phyloP scores from a whole-genome alignment of 2,329 filamentous ascomycete genomes.

The Beauveria varroae region DNA sequence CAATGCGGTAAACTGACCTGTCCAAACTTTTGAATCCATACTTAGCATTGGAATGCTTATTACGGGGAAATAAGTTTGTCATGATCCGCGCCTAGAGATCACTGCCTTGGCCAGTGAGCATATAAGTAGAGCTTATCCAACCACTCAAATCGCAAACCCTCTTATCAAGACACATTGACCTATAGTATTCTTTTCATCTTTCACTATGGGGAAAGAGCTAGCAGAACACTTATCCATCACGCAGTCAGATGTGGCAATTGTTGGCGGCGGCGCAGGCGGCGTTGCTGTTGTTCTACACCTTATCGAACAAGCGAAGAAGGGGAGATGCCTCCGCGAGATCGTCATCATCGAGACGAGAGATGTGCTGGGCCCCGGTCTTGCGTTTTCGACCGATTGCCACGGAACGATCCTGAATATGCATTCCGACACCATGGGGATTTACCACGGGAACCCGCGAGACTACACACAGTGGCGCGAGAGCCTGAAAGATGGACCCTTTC shows the following conservation, averaged over 20 bases:
- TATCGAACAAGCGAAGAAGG: conserved; percentile 8
- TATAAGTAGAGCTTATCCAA: conserved; percentile 6
- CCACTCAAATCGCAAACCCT: background rate
- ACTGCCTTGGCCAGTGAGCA: background rate
- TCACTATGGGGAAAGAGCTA: conserved; percentile 5
- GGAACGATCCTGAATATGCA: conserved; percentile 12
- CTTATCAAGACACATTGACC: background rate
- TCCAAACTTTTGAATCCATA: background rate
- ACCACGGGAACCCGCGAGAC: conserved; percentile 5
- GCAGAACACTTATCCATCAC: background rate
- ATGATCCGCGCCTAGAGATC: background rate
- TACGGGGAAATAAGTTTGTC: background rate
- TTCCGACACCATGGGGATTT: conserved; percentile 11
- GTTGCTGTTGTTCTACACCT: conserved; percentile 9
- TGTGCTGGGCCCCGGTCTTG: background rate
- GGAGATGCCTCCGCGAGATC: background rate
- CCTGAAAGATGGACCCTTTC: conserved; percentile 8
- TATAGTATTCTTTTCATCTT: background rate
- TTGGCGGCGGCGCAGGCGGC: conserved; percentile 8
- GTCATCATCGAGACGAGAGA: conserved; percentile 1
- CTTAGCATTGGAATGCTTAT: background rate
- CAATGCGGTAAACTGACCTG: background rate
- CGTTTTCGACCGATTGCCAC: conserved; percentile 7
- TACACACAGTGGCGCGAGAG: conserved; percentile 9
- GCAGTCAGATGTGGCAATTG: conserved; percentile 4